Evolutionary conservation across 768 basidiomycete genomes (phyloP), one percentile per base, ranked within the genome.

Genomic region (Amanita pallidorosea): DNA sequence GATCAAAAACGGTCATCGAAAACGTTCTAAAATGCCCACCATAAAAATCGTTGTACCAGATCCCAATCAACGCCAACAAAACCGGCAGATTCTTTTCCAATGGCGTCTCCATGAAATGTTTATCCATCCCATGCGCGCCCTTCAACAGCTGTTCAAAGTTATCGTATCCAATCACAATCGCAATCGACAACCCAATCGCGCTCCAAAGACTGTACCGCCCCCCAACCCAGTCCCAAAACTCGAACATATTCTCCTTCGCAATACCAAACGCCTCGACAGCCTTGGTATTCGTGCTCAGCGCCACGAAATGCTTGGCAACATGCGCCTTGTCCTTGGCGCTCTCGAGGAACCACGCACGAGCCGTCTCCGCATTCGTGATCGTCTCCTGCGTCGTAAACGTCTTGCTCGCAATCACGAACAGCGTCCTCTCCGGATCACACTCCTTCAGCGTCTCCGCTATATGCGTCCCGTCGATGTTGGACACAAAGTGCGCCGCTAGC

Each of bases 211-310:
- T 92, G 79, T 99, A 99, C 55, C 95, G 81, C 23, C 96, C 96
- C 55, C 96, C 96, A 56, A 99, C 96, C 96, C 96, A 99, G 69
- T 98, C 96, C 95, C 95, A 99, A 81, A 99, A 98, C 64, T 87
- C 83, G 81, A 99, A 99, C 94, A 99, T 99, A 72, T 97, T 97
- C 58, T 77, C 76, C 54, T 82, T 66, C 42, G 85, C 74, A 61
- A 99, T 99, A 37, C 96, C 96, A 61, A 99, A 99, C 2, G 76
- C 81, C 15, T 89, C 88, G 51, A 98, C 96, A 9, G 88, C 91
- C 63, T 83, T 79, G 47, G 91, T 91, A 68, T 99, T 99, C 52
- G 96, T 99, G 61, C 89, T 93, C 52, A 99, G 81, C 3, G 96
- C 96, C 36, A 97, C 94, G 64, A 99, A 99, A 74, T 99, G 96